Base-by-base conservation (phyloP, 129 eudicot genomes). In the Gnaphalium uliginosum region DNA sequence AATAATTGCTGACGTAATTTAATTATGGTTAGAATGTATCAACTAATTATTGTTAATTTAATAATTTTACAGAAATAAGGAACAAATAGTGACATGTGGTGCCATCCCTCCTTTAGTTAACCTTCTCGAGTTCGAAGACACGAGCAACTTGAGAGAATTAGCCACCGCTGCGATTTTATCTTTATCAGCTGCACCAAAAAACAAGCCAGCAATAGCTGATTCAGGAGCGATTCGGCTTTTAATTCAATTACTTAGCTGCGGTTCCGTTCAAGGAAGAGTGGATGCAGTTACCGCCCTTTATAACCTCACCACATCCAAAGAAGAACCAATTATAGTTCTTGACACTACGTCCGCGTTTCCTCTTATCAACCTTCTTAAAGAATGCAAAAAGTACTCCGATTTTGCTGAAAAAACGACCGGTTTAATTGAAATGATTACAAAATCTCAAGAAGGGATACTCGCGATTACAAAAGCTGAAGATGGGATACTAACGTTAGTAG, bases 261-360 rank as follows among this genome's bases (percentile, higher is more conserved):
- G 88, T 26, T 85, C 81, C 22, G 74, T 86, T 57, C 98, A 92
- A 81, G 98, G 79, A 73, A 81, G 84, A 61, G 96, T 87, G 0
- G 98, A 92, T 63, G 93, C 96, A 3, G 92, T 89, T 25, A 87
- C 88, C 0, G 85, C 90, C 30, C 96, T 92, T 41, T 81, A 92
- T 81, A 83, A 89, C 79, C 96, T 92, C 32, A 81, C 85, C n/a
- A 69, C 86, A 6, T 76, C 71, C 50, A 51, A 83, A 58, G 85
- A 89, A 46, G 81, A 77, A n/a, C 80, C 85, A 6, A 72, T 74
- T 33, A 74, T 81, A 9, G 62, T 84, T 48, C 85, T 89, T 19
- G 87, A 87, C 29, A 66, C 92, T 19, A 75, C 27, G 23, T 90
- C 90, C 21, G 87, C 79, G 26, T 73, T 79, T 21, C 89, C 96